These are phyloP conservation scores for Verbascum thapsus DNA, from an alignment of 257 asterid species.

Conservation along the genomic window DNA sequence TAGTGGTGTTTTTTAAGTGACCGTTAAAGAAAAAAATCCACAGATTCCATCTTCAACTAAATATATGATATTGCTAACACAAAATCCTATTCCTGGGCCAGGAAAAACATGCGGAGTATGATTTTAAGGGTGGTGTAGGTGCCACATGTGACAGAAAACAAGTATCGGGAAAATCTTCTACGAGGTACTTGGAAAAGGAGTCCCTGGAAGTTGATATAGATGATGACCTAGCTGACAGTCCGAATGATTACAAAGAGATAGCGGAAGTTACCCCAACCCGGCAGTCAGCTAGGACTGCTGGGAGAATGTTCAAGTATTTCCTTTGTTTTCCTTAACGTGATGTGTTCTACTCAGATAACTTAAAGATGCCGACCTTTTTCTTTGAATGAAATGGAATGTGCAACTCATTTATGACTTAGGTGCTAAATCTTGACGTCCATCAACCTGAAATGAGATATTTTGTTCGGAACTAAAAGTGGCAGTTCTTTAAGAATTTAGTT, in stretches of 20 bases:
- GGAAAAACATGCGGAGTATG: conserved; percentile 53
- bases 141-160: conserved; percentile 39
- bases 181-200: conserved; percentile 40
- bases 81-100: conserved; percentile 29
- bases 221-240: conserved; percentile 55
- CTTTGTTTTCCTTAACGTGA: conserved; percentile 19
- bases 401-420: conserved; percentile 14
- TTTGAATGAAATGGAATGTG: conserved; percentile 4
- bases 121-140: conserved; percentile 88
- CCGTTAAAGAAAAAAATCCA: conserved; percentile 22
- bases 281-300: conserved; percentile 73
- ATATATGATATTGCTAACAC: conserved; percentile 29
- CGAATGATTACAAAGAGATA: conserved; percentile 41
- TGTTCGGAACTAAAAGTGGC: conserved; percentile 22
- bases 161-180: conserved; percentile 36
- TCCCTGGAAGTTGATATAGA: conserved; percentile 48
- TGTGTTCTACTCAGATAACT: conserved; percentile 18
- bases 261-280: conserved; percentile 65
- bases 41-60: conserved; percentile 9
- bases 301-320: conserved; percentile 63
- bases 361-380: conserved; percentile 22
- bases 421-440: conserved; percentile 13
- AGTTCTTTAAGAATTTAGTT: neutral
- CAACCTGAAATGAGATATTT: conserved; percentile 1
- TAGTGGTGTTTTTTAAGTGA: conserved; percentile 31